Base-by-base conservation (phyloP, 805 yeast genomes). In the Saccharomyces paradoxus region DNA sequence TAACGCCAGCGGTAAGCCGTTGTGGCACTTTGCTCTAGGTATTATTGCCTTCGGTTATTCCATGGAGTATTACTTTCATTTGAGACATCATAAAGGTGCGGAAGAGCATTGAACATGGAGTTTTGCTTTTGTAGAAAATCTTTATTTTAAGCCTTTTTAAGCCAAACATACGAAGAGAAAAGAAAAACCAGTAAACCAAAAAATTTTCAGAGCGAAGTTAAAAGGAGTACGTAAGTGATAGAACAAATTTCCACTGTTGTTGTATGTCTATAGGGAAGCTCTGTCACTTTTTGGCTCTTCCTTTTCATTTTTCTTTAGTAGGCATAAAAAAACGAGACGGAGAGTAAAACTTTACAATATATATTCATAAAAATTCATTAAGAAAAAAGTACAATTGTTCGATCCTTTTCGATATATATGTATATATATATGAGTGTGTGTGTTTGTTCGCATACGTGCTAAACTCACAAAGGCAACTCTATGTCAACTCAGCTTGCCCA, bases 41-140 rank as follows among this genome's bases (percentile, higher is more conserved):
- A 73, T 89, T 73, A 72, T 89, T 63, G 71, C 81, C 60, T 77
- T 87, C 56, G 97, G 97, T 68, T 91, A 91, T 86, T 79, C 89
- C 60, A 78, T 89, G 77, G 97, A 91, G 78, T 91, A 91, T 83
- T 87, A 85, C 80, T 82, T 89, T 84, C 97, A 92, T 79, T 82
- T 81, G 69, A 76, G 83, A 69, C 84, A 80, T 68, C 81, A 78
- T 72, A 79, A 80, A 70, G 71, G 67, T 54, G 77, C 73, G 60
- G 81, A 73, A 63, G 79, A 74, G 62, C 74, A 74, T 56, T 64
- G 51, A 55, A 22, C 14, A 17, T 13, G 32, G 28, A 37, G 22
- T 28, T 28, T n/a, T 27, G 14, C 8, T 27, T 27, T 46, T 27
- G 31, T 28, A 46, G 14, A 22, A 46, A 46, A 7, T 17, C 10